These are phyloP conservation scores for Omphalea diandra DNA, from an alignment of 441 rosid species.

Conservation along the genomic window DNA sequence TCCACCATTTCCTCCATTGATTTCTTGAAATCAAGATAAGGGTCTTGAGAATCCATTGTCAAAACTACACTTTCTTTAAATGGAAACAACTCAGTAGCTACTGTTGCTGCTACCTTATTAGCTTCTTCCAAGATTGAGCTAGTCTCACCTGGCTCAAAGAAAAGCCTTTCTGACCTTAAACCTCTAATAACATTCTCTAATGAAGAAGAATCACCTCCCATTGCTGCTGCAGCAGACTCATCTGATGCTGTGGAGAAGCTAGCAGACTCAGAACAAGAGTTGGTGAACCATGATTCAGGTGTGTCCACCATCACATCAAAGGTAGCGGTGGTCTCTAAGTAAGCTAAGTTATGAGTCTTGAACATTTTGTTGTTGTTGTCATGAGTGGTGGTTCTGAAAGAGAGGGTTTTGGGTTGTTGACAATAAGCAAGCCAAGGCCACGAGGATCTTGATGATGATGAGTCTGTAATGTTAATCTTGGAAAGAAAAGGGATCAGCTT, in stretches of 20 bases:
- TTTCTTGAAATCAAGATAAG: conserved; percentile 57
- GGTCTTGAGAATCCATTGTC: conserved; percentile 65
- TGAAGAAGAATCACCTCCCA: conserved; percentile 28
- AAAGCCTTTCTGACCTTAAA: conserved; percentile 57
- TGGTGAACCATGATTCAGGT: conserved; percentile 31
- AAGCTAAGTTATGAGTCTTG: conserved; percentile 45
- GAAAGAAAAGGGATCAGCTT: conserved; percentile 50
- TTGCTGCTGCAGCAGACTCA: conserved; percentile 21
- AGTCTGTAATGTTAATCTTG: conserved; percentile 23
- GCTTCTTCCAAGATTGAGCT: conserved; percentile 65
- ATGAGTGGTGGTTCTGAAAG: conserved; percentile 47
- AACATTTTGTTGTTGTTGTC: conserved; percentile 33
- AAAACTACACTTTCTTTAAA: conserved; percentile 43
- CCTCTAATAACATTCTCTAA: conserved; percentile 61
- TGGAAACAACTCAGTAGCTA: conserved; percentile 19
- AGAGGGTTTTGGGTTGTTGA: conserved; percentile 68
- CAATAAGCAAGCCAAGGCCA: conserved; percentile 88
- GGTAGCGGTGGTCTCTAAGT: conserved; percentile 23
- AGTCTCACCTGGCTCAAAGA: conserved; percentile 64
- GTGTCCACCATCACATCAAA: conserved; percentile 1
- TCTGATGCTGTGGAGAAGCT: conserved; percentile 38
- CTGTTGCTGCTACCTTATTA: neutral
- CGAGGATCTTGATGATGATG: conserved; percentile 27
- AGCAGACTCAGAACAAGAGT: conserved; percentile 33
- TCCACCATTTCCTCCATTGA: conserved; percentile 94